These are phyloP conservation scores for Mortierella alpina DNA, from an alignment of 192 early-diverging fungal genomes.

Conservation along the genomic window DNA sequence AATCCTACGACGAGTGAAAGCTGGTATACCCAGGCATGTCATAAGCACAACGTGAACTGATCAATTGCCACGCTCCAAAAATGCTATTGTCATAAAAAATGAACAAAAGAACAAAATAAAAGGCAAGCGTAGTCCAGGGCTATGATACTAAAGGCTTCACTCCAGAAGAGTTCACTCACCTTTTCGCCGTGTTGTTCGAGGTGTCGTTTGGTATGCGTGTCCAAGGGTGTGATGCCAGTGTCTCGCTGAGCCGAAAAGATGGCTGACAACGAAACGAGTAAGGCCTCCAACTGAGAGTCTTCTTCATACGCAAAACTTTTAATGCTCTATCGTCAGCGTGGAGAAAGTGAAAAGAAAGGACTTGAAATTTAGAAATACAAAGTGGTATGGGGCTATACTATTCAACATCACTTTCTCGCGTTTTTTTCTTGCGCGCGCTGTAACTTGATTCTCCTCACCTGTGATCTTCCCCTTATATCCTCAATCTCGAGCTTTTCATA, in stretches of 20 bases:
- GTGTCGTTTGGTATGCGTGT: slow-evolving; percentile 1
- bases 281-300: slow-evolving; percentile 42
- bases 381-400: not conserved
- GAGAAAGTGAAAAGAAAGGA: not conserved
- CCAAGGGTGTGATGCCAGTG: not conserved
- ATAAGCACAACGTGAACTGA: not conserved
- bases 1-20: slow-evolving; percentile 22
- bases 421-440: not conserved
- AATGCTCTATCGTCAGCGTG: slow-evolving; percentile 8
- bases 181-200: slow-evolving; percentile 19
- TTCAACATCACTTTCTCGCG: not conserved
- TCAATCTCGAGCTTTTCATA: slow-evolving; percentile 35
- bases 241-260: slow-evolving; percentile 14
- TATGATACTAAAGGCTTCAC: no score
- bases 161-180: not conserved
- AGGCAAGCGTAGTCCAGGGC: no score
- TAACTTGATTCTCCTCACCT: slow-evolving; percentile 1
- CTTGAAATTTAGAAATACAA: not conserved
- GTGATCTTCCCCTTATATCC: slow-evolving; percentile 31
- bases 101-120: no score
- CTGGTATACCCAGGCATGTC: not conserved
- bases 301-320: slow-evolving; percentile 50
- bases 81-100: not conserved
- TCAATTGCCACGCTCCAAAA: not conserved
- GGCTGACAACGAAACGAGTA: slow-evolving; percentile 27